Percentiles rank a stretch among this genome's conserved stretches.
These are phyloP conservation scores for Xylaria grammica DNA, from an alignment of 495 filamentous ascomycete genomes.

Conservation along the genomic window DNA sequence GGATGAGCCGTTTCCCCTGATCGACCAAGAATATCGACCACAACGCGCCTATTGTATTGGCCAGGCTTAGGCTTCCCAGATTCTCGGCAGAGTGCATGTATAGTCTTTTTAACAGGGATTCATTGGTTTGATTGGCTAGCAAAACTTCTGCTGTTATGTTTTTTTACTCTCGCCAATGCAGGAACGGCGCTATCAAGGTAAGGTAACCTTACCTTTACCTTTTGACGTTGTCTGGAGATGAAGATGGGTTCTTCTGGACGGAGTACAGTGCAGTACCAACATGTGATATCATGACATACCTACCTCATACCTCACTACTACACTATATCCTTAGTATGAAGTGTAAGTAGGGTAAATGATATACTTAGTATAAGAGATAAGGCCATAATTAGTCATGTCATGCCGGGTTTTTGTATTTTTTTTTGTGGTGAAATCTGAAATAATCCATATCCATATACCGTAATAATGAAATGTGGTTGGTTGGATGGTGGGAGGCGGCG, in stretches of 20 bases:
- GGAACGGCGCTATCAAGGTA: background rate
- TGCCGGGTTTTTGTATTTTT: too few species aligned
- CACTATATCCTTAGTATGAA: too few species aligned
- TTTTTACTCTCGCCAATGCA: slow-evolving; percentile 1
- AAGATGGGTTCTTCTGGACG: too few species aligned
- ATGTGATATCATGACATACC: too few species aligned
- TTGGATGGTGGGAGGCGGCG: background rate
- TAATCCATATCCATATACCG: too few species aligned
- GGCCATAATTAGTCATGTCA: too few species aligned
- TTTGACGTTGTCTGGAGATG: too few species aligned
- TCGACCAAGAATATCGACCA: background rate
- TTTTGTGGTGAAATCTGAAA: too few species aligned
- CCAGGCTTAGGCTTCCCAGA: background rate
- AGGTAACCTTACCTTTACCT: too few species aligned
- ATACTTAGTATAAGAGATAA: background rate
- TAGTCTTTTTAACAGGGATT: background rate
- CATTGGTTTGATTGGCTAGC: background rate
- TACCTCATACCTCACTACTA: too few species aligned
- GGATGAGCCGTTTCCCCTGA: background rate
- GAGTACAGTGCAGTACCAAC: too few species aligned
- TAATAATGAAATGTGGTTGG: background rate
- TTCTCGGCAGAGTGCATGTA: background rate
- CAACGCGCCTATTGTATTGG: slow-evolving; percentile 7
- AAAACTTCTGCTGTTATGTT: background rate
- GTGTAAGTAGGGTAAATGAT: background rate